These are phyloP conservation scores for Claviceps spartinae DNA, from an alignment of 2,329 filamentous ascomycete species.

Conservation along the genomic window DNA sequence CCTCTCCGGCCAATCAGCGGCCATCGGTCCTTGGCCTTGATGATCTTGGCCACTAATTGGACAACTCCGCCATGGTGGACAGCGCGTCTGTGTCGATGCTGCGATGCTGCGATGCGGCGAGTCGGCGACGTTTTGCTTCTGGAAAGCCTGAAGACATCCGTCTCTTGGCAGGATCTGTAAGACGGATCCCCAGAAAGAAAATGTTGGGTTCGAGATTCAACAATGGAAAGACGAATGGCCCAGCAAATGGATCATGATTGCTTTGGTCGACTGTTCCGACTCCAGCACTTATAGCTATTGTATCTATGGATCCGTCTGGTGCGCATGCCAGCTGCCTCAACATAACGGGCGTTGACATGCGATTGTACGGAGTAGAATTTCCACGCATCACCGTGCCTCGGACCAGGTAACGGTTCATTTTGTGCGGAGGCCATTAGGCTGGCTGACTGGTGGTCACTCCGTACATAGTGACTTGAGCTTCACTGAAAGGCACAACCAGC, in stretches of 20 bases:
- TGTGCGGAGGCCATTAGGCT: too few relatives aligned
- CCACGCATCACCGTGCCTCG: too few relatives aligned
- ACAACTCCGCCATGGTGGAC: slow-evolving; percentile 15
- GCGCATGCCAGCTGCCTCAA: too few relatives aligned
- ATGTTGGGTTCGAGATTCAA: neutral
- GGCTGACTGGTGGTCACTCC: too few relatives aligned
- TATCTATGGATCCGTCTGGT: neutral
- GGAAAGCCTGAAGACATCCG: slow-evolving; percentile 15
- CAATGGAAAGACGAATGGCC: neutral
- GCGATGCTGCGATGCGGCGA: too few relatives aligned
- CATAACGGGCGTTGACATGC: too few relatives aligned
- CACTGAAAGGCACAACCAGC: too few relatives aligned
- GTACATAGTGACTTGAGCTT: too few relatives aligned
- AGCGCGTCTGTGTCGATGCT: neutral
- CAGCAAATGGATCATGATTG: neutral
- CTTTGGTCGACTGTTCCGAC: too few relatives aligned
- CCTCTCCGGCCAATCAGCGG: slow-evolving; percentile 8
- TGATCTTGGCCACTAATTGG: slow-evolving; percentile 7
- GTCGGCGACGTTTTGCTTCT: slow-evolving; percentile 13
- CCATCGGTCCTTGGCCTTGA: slow-evolving; percentile 11
- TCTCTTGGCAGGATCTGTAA: slow-evolving; percentile 9
- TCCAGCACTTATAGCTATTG: too few relatives aligned
- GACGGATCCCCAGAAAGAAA: neutral
- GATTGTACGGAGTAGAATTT: too few relatives aligned
- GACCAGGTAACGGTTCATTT: too few relatives aligned